A percentile compares a stretch with the other conserved stretches of the same genome.
These are phyloP conservation scores for Ramichloridium luteum DNA, from an alignment of 2,329 filamentous ascomycete species.

Conservation along the genomic window DNA sequence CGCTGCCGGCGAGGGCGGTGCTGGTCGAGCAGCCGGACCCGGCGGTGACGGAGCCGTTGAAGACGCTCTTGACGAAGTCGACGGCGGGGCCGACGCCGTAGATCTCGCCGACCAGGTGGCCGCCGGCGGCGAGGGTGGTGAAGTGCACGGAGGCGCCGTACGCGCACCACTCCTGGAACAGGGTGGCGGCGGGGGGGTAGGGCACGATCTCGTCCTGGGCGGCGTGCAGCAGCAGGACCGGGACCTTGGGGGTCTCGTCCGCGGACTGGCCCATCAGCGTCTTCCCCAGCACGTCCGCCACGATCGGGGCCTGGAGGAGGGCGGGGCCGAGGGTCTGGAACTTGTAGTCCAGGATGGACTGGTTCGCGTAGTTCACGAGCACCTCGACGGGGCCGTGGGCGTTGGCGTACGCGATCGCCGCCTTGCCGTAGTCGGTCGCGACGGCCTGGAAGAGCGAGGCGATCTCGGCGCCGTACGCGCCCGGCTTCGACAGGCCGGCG, in stretches of 20 bases:
- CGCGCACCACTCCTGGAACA: slow-evolving; percentile 18
- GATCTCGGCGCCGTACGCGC: slow-evolving; percentile 16
- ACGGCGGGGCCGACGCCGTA: slow-evolving; percentile 15
- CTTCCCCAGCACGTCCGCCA: slow-evolving; percentile 10
- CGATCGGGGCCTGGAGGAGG: slow-evolving; percentile 15
- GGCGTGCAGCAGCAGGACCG: slow-evolving; percentile 21
- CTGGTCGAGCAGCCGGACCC: too few species aligned
- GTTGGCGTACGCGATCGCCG: slow-evolving; percentile 10
- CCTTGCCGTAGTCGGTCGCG: slow-evolving; percentile 14
- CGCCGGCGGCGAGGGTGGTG: slow-evolving; percentile 16
- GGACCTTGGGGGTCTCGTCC: slow-evolving; percentile 17
- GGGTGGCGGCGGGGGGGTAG: slow-evolving; percentile 17
- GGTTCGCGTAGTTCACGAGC: slow-evolving; percentile 15
- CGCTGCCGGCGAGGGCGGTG: too few species aligned
- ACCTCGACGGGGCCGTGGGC: slow-evolving; percentile 14
- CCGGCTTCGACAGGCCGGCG: slow-evolving; percentile 13
- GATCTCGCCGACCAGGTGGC: slow-evolving; percentile 19
- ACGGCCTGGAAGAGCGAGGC: slow-evolving; percentile 11
- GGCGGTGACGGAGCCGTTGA: slow-evolving; percentile 12
- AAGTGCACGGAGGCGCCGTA: slow-evolving; percentile 18
- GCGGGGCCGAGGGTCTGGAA: slow-evolving; percentile 15
- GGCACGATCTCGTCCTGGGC: slow-evolving; percentile 21
- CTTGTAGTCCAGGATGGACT: slow-evolving; percentile 8
- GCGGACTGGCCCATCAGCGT: slow-evolving; percentile 15
- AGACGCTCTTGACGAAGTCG: slow-evolving; percentile 17